Conservation (phyloP, 805 yeast genomes). For the Yamadazyma philogaea region DNA sequence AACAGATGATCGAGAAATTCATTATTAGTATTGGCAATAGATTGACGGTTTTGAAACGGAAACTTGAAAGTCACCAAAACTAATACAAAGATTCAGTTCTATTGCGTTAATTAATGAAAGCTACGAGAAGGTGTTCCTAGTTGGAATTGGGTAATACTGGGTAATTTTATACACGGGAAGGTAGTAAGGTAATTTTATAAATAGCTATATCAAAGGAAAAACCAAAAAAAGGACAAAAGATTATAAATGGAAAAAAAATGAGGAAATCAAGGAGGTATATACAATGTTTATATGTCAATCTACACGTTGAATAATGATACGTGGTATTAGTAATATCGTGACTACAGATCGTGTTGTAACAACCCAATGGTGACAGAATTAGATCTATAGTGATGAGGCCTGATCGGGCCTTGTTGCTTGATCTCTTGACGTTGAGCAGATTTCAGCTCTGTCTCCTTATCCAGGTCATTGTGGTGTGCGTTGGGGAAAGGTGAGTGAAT, state of each 20-base stretch:
- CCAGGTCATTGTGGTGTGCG: constrained; percentile 36
- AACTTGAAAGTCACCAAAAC: constrained; percentile 29
- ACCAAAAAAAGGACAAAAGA: constrained; percentile 3
- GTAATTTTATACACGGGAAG: constrained; percentile 4
- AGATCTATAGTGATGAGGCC: constrained; percentile 34
- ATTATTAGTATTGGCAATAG: constrained; percentile 80
- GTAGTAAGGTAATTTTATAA: constrained; percentile 6
- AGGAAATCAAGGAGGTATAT: not conserved
- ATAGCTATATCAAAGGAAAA: not conserved
- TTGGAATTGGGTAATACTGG: constrained; percentile 11
- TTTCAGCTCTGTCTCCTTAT: constrained; percentile 25
- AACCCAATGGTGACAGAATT: constrained; percentile 41
- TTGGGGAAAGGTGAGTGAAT: constrained; percentile 37
- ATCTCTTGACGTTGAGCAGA: constrained; percentile 18
- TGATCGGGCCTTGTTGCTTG: constrained; percentile 2
- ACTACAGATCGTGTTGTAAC: constrained; percentile 23
- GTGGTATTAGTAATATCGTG: not conserved
- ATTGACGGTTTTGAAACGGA: constrained; percentile 64
- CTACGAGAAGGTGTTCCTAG: constrained; percentile 4
- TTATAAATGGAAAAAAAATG: constrained; percentile 1
- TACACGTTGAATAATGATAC: not conserved
- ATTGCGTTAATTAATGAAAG: not conserved
- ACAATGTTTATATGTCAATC: constrained; percentile 1
- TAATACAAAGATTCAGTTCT: not conserved
- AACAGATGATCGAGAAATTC: constrained; percentile 72